Base-by-base conservation (phyloP, 805 yeast species). In the Candida boleticola region DNA sequence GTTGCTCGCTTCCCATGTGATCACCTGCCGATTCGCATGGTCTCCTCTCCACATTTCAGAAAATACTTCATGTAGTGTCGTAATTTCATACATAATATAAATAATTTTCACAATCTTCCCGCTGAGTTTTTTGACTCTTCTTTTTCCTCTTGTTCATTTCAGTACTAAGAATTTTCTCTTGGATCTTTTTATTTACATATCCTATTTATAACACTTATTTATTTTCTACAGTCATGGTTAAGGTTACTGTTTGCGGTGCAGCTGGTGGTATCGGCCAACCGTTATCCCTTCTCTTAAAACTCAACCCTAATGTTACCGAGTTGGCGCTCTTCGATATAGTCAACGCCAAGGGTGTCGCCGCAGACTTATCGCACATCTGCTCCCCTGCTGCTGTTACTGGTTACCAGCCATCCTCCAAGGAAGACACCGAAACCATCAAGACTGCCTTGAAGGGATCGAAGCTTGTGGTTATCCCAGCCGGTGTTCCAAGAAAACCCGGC, bases 181-280 rank as follows among this genome's bases (percentile, higher is more conserved):
- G 7, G 6, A 14, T 13, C 32, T 16, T 6, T 4, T 18, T 21
- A 14, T n/a, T n/a, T n/a, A 13, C 25, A 14, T 16, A n/a, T n/a
- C n/a, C n/a, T 14, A 14, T 17, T 30, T 30, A 7, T 9, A 17
- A 7, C 20, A 9, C 17, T 35, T 20, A 6, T 36, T 27, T 36
- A 18, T 26, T 6, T 21, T 5, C 20, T 37, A 23, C 20, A n/a
- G 14, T 34, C 11, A 67, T 64, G 66, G 71, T 67, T 36, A 71
- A 71, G 60, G 76, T 71, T 44, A 71, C 76, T 29, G 74, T 71
- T 39, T 70, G 74, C 49, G 76, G 76, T 33, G 76, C 75, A 34
- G 76, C 76, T 39, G 76, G 76, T 41, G 76, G 76, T 36, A 71
- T 71, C 47, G 76, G 76, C 40, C 76, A 71, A 52, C 76, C 76